Evolutionary conservation across 1,284 basidiomycete genomes (phyloP).

Genomic region (Meira miltonrushii): DNA sequence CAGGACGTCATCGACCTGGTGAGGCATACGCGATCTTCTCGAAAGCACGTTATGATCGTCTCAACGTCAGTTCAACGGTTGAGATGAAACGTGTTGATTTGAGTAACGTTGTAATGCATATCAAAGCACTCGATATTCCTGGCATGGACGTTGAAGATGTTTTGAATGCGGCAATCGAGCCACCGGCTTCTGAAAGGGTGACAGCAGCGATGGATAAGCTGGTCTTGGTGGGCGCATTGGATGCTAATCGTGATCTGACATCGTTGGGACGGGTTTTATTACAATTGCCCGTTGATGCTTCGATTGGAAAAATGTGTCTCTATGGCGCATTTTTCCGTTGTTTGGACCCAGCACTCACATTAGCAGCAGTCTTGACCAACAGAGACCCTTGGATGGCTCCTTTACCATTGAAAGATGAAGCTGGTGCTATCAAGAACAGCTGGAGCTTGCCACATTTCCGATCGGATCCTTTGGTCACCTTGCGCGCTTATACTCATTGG

Average conservation of each 20-base stretch:
- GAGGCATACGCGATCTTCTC: conserved; percentile 85
- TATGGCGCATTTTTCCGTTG: conserved; percentile 92
- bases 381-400: conserved; percentile 87
- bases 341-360: conserved; percentile 77
- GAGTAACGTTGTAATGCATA: conserved; percentile 63
- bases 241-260: conserved; percentile 71
- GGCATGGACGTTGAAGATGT: conserved; percentile 82
- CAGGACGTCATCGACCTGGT: conserved; percentile 83
- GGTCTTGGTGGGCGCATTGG: conserved; percentile 81
- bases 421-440: conserved; percentile 67
- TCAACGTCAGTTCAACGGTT: conserved; percentile 80
- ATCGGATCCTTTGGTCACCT: conserved; percentile 76
- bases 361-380: conserved; percentile 83
- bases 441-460: conserved; percentile 76
- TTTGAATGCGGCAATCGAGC: conserved; percentile 77
- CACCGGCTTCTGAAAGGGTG: conserved; percentile 75
- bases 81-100: conserved; percentile 76
- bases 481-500: conserved; percentile 81
- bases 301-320: conserved; percentile 81
- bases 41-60: conserved; percentile 61
- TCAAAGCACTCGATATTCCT: conserved; percentile 91
- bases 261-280: conserved; percentile 81
- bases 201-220: conserved; percentile 74
- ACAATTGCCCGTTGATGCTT: conserved; percentile 81
- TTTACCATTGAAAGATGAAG: conserved; percentile 55